A percentile compares a stretch with the other conserved stretches of the same genome.
These are phyloP conservation scores for Trichoderma citrinoviride DNA, from an alignment of 2,329 filamentous ascomycete species.

Conservation along the genomic window DNA sequence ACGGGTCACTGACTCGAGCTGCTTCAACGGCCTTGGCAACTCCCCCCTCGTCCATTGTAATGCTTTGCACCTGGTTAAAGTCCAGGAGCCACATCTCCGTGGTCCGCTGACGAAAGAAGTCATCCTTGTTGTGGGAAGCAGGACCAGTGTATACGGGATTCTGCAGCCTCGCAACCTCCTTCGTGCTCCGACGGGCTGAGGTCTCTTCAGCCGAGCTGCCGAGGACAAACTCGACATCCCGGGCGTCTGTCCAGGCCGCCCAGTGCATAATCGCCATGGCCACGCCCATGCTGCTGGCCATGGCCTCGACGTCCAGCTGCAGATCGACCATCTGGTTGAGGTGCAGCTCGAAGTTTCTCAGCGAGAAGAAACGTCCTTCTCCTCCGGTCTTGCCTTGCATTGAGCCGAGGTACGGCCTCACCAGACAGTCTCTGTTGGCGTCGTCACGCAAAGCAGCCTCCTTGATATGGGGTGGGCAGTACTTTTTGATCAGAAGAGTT, in stretches of 20 bases:
- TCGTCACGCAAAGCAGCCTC: slow-evolving; percentile 12
- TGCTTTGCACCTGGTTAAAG: slow-evolving; percentile 32
- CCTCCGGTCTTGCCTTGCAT: background rate
- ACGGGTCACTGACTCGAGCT: slow-evolving; percentile 27
- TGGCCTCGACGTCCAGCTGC: slow-evolving; percentile 23
- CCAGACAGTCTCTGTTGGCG: slow-evolving; percentile 28
- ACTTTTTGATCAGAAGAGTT: slow-evolving; percentile 25
- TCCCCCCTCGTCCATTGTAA: slow-evolving; percentile 27
- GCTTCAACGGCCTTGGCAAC: slow-evolving; percentile 27
- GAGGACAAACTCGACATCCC: slow-evolving; percentile 36
- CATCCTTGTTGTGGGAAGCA: slow-evolving; percentile 17
- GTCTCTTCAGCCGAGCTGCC: slow-evolving; percentile 25
- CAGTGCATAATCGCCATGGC: slow-evolving; percentile 36
- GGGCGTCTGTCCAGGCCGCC: slow-evolving; percentile 31
- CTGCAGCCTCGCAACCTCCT: background rate
- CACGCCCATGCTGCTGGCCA: slow-evolving; percentile 29
- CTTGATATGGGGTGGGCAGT: slow-evolving; percentile 21
- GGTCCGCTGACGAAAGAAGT: slow-evolving; percentile 6
- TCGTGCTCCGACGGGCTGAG: background rate
- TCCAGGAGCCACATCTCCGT: slow-evolving; percentile 33
- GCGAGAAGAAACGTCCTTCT: slow-evolving; percentile 27
- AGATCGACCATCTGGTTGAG: slow-evolving; percentile 33
- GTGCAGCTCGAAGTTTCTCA: slow-evolving; percentile 36
- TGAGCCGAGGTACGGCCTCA: slow-evolving; percentile 28
- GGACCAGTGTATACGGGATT: background rate